phyloP scores from a whole-genome alignment of 768 basidiomycete genomes.

The Phaeotremella fagi region DNA sequence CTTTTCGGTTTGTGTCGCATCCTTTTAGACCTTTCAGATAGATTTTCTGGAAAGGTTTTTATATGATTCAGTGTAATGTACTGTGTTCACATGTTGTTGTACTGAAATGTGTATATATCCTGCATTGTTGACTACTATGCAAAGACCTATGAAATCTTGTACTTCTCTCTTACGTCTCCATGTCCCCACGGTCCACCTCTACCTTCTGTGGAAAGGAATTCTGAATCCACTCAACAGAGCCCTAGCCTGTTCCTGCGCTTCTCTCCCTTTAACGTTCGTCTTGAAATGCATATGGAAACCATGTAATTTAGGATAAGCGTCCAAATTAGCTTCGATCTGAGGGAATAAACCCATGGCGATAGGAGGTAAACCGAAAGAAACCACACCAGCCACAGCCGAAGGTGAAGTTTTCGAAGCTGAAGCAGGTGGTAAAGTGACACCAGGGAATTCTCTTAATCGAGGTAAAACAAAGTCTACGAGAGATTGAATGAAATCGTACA shows the following conservation, averaged over 20 bases:
- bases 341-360: slow-evolving; percentile 86
- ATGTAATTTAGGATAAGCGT: slow-evolving; percentile 75
- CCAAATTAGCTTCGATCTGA: slow-evolving; percentile 89
- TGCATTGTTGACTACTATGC: background rate
- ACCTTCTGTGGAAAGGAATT: slow-evolving; percentile 68
- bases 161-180: no score
- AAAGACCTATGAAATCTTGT: no score
- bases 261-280: slow-evolving; percentile 79
- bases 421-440: slow-evolving; percentile 70
- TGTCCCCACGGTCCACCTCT: background rate
- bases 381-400: slow-evolving; percentile 76
- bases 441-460: slow-evolving; percentile 81
- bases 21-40: no score
- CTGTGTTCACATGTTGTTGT: background rate
- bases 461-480: slow-evolving; percentile 94
- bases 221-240: slow-evolving; percentile 85
- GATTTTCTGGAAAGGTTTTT: no score
- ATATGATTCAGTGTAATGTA: background rate
- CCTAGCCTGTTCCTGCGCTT: slow-evolving; percentile 83
- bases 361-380: slow-evolving; percentile 79
- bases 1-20: no score
- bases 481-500: slow-evolving; percentile 88
- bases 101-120: background rate
- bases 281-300: slow-evolving; percentile 95
- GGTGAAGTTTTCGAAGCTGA: slow-evolving; percentile 63